These are phyloP conservation scores for Firmiana major DNA, from an alignment of 345 rosid genomes.

Conservation along the genomic window DNA sequence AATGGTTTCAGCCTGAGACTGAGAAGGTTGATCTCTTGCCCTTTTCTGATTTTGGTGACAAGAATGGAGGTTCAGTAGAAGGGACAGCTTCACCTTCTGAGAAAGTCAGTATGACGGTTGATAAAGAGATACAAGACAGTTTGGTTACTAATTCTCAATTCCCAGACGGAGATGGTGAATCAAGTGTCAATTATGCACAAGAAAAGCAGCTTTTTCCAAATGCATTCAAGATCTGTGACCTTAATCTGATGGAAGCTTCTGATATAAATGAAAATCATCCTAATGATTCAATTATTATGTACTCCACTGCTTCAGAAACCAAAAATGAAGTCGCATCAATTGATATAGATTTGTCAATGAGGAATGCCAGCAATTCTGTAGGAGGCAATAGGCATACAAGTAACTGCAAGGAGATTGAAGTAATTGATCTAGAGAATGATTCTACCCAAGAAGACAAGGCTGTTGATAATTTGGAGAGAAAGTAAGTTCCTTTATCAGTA, in stretches of 20 bases:
- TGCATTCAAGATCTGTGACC: conserved; percentile 88
- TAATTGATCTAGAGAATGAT: conserved; percentile 89
- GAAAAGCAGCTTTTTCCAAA: conserved; percentile 77
- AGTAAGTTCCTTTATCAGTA: conserved; percentile 38
- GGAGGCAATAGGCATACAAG: conserved; percentile 42
- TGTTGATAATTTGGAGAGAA: conserved; percentile 44
- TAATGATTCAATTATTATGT: conserved; percentile 34
- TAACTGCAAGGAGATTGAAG: conserved; percentile 69
- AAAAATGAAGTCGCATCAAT: conserved; percentile 47
- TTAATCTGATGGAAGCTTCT: conserved; percentile 75
- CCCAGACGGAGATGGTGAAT: conserved; percentile 27
- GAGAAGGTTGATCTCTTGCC: conserved; percentile 28
- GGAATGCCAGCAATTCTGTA: conserved; percentile 50
- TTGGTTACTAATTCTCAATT: conserved; percentile 28
- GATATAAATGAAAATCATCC: conserved; percentile 53
- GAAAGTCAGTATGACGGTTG: conserved; percentile 18
- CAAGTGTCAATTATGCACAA: conserved; percentile 44
- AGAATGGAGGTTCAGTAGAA: conserved; percentile 24
- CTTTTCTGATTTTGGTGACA: conserved; percentile 31
- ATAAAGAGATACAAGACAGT: conserved; percentile 32
- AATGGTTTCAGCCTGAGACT: conserved; percentile 55
- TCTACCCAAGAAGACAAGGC: conserved; percentile 52
- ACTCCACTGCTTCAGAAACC: conserved; percentile 31
- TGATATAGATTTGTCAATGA: conserved; percentile 78
- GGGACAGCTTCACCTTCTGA: conserved; percentile 31